Evolutionary conservation across 352 stramenopile genomes (phyloP), one percentile per base, ranked within the genome.

Genomic region (Globisporangium viniferum): DNA sequence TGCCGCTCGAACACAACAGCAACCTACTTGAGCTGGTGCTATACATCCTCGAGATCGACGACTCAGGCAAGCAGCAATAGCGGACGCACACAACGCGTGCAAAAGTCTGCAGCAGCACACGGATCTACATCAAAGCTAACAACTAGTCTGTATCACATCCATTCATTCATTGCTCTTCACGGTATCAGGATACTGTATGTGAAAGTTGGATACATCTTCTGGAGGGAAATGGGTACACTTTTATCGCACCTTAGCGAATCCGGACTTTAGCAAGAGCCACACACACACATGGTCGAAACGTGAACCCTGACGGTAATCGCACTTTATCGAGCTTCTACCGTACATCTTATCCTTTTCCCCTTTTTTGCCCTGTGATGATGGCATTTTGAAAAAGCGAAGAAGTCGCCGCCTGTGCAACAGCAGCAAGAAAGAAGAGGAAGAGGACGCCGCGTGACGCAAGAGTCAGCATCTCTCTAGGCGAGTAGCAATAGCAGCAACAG

Each of bases 31-130:
- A 58, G 5, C 9, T 62, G 7, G 36, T 20, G 1, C 3, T 49
- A 3, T 44, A 62, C 57, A 62, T 48, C 20, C 20, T 62, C 7
- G 31, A 62, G 31, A 29, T 62, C n/a, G 56, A 62, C 7, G 31
- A 18, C 31, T 33, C 51, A 20, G 14, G 6, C 7, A 15, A 35
- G 24, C 51, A 58, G 22, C 41, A 49, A 20, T 49, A 49, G 41
- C 41, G 31, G 5, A 33, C 3, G 2, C 31, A 33, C 31, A 33
- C 31, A 33, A 33, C 4, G 31, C 31, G 31, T 33, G 5, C 31
- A 33, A 33, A 33, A n/a, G 14, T 48, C 15, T 48, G 15, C 36
- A 44, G 2, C 35, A 41, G 15, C 12, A 5, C 36, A 44, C 18
- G 36, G 14, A 44, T 2, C 2, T 10, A 14, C 10, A 18, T 10